Percentiles rank a stretch among this genome's conserved stretches.
phyloP scores from a whole-genome alignment of 2,329 filamentous ascomycete species.

The Epichloe bromicola region DNA sequence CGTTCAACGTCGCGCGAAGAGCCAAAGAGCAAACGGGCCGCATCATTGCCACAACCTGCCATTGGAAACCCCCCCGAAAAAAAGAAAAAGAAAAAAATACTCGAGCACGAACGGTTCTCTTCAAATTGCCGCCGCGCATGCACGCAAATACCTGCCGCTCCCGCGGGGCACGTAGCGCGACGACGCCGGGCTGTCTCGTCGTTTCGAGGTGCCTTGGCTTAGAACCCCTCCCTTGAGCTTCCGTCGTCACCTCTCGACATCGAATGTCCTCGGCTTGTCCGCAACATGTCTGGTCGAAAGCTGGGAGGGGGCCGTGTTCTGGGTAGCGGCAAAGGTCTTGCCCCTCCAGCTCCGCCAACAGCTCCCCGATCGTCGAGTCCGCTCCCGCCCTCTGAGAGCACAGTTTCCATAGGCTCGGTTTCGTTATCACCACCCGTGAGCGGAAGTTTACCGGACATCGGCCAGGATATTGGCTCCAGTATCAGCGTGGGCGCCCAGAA shows the following conservation, averaged over 20 bases:
- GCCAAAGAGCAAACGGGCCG: not conserved
- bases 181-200: constrained; percentile 21
- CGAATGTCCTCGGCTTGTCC: not conserved
- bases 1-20: not conserved
- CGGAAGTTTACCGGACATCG: constrained; percentile 52
- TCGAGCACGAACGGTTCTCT: not conserved
- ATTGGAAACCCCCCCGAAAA: not conserved
- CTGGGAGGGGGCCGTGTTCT: constrained; percentile 86
- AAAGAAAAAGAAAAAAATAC: not conserved
- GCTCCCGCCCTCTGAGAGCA: constrained; percentile 52
- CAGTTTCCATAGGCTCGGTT: constrained; percentile 63
- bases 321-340: constrained; percentile 73
- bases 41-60: not conserved
- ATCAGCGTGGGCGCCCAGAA: constrained; percentile 53
- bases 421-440: constrained; percentile 46
- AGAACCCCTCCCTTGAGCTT: not conserved
- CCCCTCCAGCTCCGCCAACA: constrained; percentile 39
- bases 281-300: constrained; percentile 66
- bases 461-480: constrained; percentile 69
- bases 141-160: constrained; percentile 10
- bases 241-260: not conserved
- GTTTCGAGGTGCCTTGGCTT: constrained; percentile 5
- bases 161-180: constrained; percentile 18
- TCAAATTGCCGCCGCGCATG: constrained; percentile 2
- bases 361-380: constrained; percentile 36